Percentiles rank a stretch among this genome's conserved stretches.
These are phyloP conservation scores for Mangifera indica DNA, from an alignment of 345 rosid genomes.

Conservation along the genomic window DNA sequence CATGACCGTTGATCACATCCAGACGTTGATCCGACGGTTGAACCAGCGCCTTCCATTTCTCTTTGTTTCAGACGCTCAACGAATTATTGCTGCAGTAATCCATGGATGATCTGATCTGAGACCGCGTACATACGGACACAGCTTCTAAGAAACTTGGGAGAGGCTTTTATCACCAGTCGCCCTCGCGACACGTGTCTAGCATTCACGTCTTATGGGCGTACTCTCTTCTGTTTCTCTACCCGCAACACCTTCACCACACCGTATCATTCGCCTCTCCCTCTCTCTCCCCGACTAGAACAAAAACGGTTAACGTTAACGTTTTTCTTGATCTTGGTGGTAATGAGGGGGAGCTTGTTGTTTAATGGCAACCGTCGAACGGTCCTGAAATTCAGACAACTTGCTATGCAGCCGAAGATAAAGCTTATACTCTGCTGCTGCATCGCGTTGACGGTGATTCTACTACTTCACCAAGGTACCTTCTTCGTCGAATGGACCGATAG, in stretches of 20 bases:
- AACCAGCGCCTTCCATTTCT: background rate
- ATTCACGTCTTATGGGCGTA: background rate
- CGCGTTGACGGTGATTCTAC: constrained; percentile 43
- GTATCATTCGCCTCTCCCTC: background rate
- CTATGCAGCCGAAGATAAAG: constrained; percentile 48
- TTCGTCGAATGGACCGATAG: constrained; percentile 22
- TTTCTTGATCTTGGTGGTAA: constrained; percentile 36
- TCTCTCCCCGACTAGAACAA: background rate
- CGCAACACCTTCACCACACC: background rate
- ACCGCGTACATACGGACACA: background rate
- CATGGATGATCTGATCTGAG: background rate
- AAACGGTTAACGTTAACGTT: no score
- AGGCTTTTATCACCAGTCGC: background rate
- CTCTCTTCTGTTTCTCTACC: background rate
- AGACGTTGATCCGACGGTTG: background rate
- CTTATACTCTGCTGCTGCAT: constrained; percentile 54
- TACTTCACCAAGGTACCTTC: constrained; percentile 40
- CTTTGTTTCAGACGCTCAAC: background rate
- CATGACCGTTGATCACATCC: no score
- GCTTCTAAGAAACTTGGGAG: background rate
- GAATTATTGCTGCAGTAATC: background rate
- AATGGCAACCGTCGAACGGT: constrained; percentile 57
- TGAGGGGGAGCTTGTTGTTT: constrained; percentile 56
- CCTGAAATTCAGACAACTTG: constrained; percentile 59
- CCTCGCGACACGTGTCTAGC: background rate